Conservation (phyloP, 768 basidiomycete genomes). For the Rhodotorula babjevae region DNA sequence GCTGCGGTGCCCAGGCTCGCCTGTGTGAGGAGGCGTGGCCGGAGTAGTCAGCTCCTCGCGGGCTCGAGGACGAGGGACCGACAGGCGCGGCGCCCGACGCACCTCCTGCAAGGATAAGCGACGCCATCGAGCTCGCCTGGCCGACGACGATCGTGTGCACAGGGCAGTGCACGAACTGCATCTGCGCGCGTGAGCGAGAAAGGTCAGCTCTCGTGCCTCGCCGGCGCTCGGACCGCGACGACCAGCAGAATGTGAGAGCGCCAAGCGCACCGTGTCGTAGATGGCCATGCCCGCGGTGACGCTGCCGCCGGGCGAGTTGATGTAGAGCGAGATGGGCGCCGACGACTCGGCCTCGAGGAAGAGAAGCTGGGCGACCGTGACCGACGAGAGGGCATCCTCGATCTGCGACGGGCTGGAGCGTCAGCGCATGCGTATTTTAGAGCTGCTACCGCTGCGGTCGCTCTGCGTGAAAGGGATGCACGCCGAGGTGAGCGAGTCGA, state of each 20-base stretch:
- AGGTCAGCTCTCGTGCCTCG: too few species aligned
- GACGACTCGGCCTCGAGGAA: slow-evolving; percentile 92
- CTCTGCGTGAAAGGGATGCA: too few species aligned
- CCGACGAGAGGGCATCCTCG: slow-evolving; percentile 77
- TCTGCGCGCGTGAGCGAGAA: background rate
- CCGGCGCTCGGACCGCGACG: background rate
- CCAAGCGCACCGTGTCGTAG: slow-evolving; percentile 77
- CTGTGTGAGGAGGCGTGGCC: too few species aligned
- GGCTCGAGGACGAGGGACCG: too few species aligned
- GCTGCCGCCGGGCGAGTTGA: slow-evolving; percentile 92
- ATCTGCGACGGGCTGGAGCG: slow-evolving; percentile 58
- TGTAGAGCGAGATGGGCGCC: slow-evolving; percentile 92
- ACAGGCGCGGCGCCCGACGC: slow-evolving; percentile 20
- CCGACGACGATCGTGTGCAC: slow-evolving; percentile 97
- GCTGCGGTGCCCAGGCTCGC: slow-evolving; percentile 84
- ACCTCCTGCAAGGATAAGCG: slow-evolving; percentile 80
- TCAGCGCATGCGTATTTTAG: too few species aligned
- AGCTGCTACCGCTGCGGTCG: too few species aligned
- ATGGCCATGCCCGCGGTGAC: slow-evolving; percentile 95
- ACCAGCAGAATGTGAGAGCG: background rate
- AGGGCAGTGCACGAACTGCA: slow-evolving; percentile 82
- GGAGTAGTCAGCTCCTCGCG: too few species aligned
- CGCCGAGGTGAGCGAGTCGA: too few species aligned
- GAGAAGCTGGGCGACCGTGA: slow-evolving; percentile 84
- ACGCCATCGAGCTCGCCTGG: slow-evolving; percentile 94